Evolutionary conservation across 1,139 yeast genomes (phyloP).

Genomic region (Scheffersomyces cryptocercus): DNA sequence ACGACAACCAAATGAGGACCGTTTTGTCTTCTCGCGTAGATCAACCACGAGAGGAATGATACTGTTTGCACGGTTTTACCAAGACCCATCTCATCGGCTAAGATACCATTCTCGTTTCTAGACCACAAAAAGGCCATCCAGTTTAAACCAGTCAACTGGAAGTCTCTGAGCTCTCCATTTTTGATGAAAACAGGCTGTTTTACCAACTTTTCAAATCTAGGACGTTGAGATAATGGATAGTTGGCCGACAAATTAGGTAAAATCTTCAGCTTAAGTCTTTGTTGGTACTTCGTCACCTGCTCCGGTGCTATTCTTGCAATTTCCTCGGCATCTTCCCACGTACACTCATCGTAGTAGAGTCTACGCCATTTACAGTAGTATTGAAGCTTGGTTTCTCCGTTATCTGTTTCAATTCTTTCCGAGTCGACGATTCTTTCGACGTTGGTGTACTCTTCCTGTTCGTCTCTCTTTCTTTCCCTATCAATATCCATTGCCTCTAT

Average conservation of each 20-base stretch:
- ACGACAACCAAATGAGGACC: conserved; percentile 97
- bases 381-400: conserved; percentile 67
- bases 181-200: conserved; percentile 89
- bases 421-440: conserved; percentile 91
- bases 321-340: conserved; percentile 94
- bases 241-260: conserved; percentile 79
- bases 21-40: conserved; percentile 90
- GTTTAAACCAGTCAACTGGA: conserved; percentile 95
- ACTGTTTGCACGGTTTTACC: conserved; percentile 99
- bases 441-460: conserved; percentile 76
- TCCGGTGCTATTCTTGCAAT: conserved; percentile 84
- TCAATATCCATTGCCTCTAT: conserved; percentile 92
- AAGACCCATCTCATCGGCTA: conserved; percentile 99
- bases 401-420: conserved; percentile 63
- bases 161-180: conserved; percentile 91
- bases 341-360: conserved; percentile 89
- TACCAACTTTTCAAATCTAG: conserved; percentile 82
- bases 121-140: conserved; percentile 99
- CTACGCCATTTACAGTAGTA: conserved; percentile 94
- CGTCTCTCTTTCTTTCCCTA: conserved; percentile 79
- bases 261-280: conserved; percentile 78
- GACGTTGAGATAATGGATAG: conserved; percentile 72
- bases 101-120: conserved; percentile 92
- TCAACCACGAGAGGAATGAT: conserved; percentile 89
- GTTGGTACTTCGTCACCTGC: conserved; percentile 82